Evolutionary conservation across 371 early-diverging fungal genomes (phyloP).

Genomic region (Apophysomyces sp.): DNA sequence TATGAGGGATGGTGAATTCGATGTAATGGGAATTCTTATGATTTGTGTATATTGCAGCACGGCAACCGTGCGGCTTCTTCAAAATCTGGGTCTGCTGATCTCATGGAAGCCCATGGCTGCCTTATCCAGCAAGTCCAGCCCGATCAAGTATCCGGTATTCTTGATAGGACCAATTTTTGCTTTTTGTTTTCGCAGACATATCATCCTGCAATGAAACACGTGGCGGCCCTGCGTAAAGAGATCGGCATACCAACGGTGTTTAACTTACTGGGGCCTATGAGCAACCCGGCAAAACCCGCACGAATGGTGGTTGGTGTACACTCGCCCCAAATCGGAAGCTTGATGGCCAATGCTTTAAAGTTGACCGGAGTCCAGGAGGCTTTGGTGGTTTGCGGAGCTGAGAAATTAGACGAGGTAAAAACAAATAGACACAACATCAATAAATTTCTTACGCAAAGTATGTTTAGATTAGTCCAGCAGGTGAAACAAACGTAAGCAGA

Average conservation of each 20-base stretch:
- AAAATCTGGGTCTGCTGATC: constrained; percentile 91
- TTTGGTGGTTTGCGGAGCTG: constrained; percentile 84
- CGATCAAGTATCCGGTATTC: constrained; percentile 59
- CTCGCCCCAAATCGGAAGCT: constrained; percentile 70
- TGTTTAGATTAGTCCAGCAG: constrained; percentile 71
- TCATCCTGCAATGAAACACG: constrained; percentile 90
- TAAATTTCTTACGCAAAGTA: not conserved
- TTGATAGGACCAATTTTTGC: constrained; percentile 78
- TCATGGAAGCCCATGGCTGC: constrained; percentile 86
- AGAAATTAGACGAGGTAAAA: constrained; percentile 77
- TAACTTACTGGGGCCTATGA: constrained; percentile 93
- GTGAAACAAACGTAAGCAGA: constrained; percentile 66
- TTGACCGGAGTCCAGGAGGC: constrained; percentile 76
- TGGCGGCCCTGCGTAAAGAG: constrained; percentile 79
- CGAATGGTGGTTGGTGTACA: constrained; percentile 89
- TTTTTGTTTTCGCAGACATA: constrained; percentile 92
- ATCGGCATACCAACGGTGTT: constrained; percentile 94
- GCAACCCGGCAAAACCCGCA: constrained; percentile 86
- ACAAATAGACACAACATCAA: not conserved
- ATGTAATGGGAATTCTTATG: not conserved
- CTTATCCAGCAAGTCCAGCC: constrained; percentile 67
- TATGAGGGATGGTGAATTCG: constrained; percentile 22
- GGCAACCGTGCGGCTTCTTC: constrained; percentile 96
- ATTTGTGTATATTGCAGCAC: constrained; percentile 56
- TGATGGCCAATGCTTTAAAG: constrained; percentile 85